phyloP scores from a whole-genome alignment of 2,329 filamentous ascomycete species.

The Fusarium annulatum region DNA sequence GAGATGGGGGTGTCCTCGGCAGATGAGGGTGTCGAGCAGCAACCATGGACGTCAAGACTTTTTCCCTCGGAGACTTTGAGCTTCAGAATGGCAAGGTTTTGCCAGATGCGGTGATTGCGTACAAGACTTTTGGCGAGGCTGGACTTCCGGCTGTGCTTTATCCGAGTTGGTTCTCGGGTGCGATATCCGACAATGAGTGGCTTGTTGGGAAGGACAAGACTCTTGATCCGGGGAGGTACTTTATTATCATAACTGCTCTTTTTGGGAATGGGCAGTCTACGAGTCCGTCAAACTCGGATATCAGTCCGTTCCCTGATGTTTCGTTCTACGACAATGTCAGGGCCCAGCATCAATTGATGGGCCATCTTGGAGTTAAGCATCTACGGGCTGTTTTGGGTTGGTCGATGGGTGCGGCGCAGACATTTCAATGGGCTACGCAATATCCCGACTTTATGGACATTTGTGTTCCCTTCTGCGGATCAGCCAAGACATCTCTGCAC shows the following conservation, averaged over 20 bases:
- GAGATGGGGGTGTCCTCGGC: not conserved
- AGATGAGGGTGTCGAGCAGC: not conserved
- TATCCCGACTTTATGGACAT: slow-evolving; percentile 60
- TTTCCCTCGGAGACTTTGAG: slow-evolving; percentile 72
- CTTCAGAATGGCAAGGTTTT: slow-evolving; percentile 74
- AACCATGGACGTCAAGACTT: slow-evolving; percentile 47
- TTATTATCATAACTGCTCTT: slow-evolving; percentile 62
- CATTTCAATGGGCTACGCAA: slow-evolving; percentile 63
- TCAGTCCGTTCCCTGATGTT: slow-evolving; percentile 56
- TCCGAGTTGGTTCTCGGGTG: slow-evolving; percentile 75
- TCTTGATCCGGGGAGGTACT: slow-evolving; percentile 66
- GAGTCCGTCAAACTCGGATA: slow-evolving; percentile 61
- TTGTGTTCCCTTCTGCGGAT: slow-evolving; percentile 61
- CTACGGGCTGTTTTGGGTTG: slow-evolving; percentile 64
- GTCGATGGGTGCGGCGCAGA: slow-evolving; percentile 66
- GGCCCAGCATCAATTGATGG: slow-evolving; percentile 58
- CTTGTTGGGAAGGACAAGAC: slow-evolving; percentile 74
- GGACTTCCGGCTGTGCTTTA: slow-evolving; percentile 76
- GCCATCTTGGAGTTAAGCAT: slow-evolving; percentile 54
- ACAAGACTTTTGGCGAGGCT: slow-evolving; percentile 77
- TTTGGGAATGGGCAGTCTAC: slow-evolving; percentile 65
- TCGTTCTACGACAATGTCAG: slow-evolving; percentile 64
- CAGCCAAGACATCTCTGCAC: slow-evolving; percentile 61
- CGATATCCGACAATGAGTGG: slow-evolving; percentile 79
- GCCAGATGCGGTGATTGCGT: slow-evolving; percentile 75